phyloP scores from a whole-genome alignment of 2,329 filamentous ascomycete genomes.

The Trichoderma cornu-damae region DNA sequence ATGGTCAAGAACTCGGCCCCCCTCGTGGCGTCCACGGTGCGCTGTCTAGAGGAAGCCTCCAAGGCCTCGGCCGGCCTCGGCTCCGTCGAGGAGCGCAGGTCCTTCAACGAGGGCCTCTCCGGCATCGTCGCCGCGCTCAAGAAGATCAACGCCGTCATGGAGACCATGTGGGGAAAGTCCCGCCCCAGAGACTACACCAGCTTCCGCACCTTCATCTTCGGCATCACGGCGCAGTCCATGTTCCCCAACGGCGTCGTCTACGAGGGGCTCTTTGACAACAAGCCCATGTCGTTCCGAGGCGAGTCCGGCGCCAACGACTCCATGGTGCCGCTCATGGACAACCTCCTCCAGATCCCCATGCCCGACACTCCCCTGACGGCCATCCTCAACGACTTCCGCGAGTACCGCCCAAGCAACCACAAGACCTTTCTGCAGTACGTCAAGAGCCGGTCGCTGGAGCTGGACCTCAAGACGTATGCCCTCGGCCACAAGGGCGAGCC shows the following conservation, averaged over 20 bases:
- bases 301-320: conserved; percentile 92
- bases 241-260: conserved; percentile 90
- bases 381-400: conserved; percentile 82
- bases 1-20: conserved; percentile 86
- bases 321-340: conserved; percentile 88
- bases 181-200: conserved; percentile 78
- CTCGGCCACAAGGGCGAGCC: conserved; percentile 32
- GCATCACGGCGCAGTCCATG: conserved; percentile 89
- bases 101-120: conserved; percentile 60
- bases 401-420: conserved; percentile 85
- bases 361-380: conserved; percentile 82
- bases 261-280: conserved; percentile 66
- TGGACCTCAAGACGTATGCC: conserved; percentile 56
- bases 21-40: conserved; percentile 67
- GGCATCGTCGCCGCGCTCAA: conserved; percentile 54
- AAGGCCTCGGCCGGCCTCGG: conserved; percentile 27
- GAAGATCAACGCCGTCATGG: conserved; percentile 75
- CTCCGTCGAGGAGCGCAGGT: conserved; percentile 39
- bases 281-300: conserved; percentile 78
- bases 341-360: conserved; percentile 80
- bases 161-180: conserved; percentile 86
- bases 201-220: conserved; percentile 96
- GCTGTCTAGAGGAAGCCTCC: conserved; percentile 54
- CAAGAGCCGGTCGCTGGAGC: conserved; percentile 41
- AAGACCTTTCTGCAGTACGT: conserved; percentile 77